Evolutionary conservation across 495 filamentous ascomycete genomes (phyloP).

Genomic region (Penicillium dipodomyicola): DNA sequence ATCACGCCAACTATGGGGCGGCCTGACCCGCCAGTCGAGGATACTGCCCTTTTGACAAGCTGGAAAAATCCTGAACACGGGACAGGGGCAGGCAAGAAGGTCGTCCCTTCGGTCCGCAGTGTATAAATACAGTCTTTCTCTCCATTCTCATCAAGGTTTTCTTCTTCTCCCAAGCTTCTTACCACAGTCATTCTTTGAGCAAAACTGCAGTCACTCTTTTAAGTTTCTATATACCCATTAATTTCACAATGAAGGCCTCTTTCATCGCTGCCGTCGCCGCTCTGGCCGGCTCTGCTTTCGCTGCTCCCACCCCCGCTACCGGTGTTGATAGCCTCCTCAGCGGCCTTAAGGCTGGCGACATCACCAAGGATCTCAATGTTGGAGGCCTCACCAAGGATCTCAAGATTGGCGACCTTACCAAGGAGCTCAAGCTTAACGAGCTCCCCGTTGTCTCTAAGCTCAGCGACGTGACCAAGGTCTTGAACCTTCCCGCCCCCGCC

Average conservation of each 20-base stretch:
- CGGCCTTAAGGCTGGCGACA: conserved; percentile 18
- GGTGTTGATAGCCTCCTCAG: conserved; percentile 19
- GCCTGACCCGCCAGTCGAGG: conserved; percentile 21
- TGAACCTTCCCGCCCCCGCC: conserved; percentile 20
- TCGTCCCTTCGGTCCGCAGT: neutral
- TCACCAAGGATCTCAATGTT: conserved; percentile 24
- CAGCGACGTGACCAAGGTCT: conserved; percentile 23
- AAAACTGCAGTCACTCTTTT: conserved; percentile 37
- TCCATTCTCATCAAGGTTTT: conserved; percentile 10
- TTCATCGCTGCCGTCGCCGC: conserved; percentile 36
- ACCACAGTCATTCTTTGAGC: conserved; percentile 28
- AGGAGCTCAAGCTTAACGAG: conserved; percentile 22
- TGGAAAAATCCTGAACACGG: conserved; percentile 3
- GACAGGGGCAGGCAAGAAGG: conserved; percentile 1
- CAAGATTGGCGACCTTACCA: conserved; percentile 23
- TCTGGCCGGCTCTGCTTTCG: conserved; percentile 33
- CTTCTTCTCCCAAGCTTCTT: conserved; percentile 16
- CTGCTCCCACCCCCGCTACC: conserved; percentile 26
- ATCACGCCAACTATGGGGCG: conserved; percentile 9
- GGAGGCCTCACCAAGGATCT: neutral
- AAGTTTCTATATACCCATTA: conserved; percentile 20
- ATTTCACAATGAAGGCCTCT: conserved; percentile 40
- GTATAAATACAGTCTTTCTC: conserved; percentile 25
- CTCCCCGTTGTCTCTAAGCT: conserved; percentile 27
- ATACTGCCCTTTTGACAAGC: neutral